Evolutionary conservation across 192 early-diverging fungal genomes (phyloP).

Genomic region (Gaertneriomyces sp.): DNA sequence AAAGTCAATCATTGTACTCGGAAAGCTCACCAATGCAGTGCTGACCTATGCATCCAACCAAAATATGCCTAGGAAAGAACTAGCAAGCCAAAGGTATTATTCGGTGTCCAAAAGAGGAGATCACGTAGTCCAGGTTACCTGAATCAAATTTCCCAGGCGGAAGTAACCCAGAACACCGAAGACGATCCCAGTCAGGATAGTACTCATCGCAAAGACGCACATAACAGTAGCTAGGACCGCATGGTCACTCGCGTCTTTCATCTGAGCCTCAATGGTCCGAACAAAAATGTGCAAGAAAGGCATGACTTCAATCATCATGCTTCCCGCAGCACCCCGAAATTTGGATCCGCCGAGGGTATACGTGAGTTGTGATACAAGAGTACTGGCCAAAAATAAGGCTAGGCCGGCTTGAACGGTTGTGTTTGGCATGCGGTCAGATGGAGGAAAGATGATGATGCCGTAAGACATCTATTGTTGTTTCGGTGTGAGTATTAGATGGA

Average conservation of each 20-base stretch:
- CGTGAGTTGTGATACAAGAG: slow-evolving; percentile 47
- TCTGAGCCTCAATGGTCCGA: slow-evolving; percentile 53
- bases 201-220: slow-evolving; percentile 80
- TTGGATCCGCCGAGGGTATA: slow-evolving; percentile 72
- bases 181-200: slow-evolving; percentile 80
- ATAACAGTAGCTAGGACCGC: slow-evolving; percentile 86
- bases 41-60: slow-evolving; percentile 88
- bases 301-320: slow-evolving; percentile 88
- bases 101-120: neutral
- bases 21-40: slow-evolving; percentile 13
- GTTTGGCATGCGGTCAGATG: slow-evolving; percentile 53
- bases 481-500: neutral
- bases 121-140: neutral
- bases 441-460: slow-evolving; percentile 84
- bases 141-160: slow-evolving; percentile 57
- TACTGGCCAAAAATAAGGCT: slow-evolving; percentile 87
- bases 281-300: slow-evolving; percentile 85
- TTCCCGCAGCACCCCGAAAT: slow-evolving; percentile 89
- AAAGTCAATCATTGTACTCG: slow-evolving; percentile 7
- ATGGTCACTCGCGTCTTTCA: slow-evolving; percentile 59
- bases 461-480: slow-evolving; percentile 39
- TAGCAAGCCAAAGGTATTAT: neutral
- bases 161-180: slow-evolving; percentile 85
- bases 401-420: slow-evolving; percentile 69
- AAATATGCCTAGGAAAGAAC: slow-evolving; percentile 75